These are phyloP conservation scores for Nadsonia starkeyi-henricii DNA, from an alignment of 1,139 yeast species.

Conservation along the genomic window DNA sequence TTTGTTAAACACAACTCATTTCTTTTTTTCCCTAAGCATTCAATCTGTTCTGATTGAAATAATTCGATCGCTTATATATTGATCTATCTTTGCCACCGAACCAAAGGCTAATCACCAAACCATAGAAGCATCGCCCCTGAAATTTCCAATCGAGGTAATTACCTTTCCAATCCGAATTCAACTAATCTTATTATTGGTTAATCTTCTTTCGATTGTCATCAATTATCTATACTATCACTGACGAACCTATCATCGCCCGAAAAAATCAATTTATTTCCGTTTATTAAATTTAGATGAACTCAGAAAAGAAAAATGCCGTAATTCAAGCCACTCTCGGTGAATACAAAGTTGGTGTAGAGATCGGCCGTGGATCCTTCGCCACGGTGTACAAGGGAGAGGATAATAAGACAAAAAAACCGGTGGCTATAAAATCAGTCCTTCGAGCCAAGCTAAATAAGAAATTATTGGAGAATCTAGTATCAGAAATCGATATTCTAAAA, in stretches of 20 bases:
- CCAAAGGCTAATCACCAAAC: not conserved
- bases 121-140: no score
- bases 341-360: constrained; percentile 52
- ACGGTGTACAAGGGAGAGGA: constrained; percentile 72
- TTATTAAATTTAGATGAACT: not conserved
- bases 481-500: constrained; percentile 77
- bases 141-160: no score
- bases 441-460: constrained; percentile 76
- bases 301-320: not conserved
- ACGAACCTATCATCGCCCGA: no score
- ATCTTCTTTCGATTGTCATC: no score
- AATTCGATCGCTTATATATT: not conserved
- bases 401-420: constrained; percentile 17
- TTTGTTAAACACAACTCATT: no score
- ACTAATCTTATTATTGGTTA: no score
- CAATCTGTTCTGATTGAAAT: not conserved
- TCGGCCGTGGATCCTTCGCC: constrained; percentile 93
- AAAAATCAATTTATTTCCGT: no score
- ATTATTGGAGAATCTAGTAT: constrained; percentile 75
- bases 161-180: no score
- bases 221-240: no score
- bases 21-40: no score
- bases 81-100: not conserved
- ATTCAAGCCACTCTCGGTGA: constrained; percentile 7
- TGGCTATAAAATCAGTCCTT: constrained; percentile 81